These are phyloP conservation scores for Microdochium nivale DNA, from an alignment of 2,329 filamentous ascomycete genomes.

Conservation along the genomic window DNA sequence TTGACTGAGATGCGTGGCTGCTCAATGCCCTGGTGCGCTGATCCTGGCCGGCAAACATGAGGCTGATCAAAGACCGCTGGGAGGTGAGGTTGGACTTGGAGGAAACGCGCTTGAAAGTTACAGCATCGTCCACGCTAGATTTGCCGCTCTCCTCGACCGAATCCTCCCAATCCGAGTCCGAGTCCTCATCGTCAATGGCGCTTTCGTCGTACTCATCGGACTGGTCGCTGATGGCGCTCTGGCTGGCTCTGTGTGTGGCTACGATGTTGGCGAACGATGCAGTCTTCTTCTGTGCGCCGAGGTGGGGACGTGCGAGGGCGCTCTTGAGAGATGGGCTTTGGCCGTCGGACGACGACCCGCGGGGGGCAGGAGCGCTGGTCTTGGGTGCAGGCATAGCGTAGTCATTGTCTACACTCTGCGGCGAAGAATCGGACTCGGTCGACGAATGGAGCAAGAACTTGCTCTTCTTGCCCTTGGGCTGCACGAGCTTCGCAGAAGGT, in stretches of 20 bases:
- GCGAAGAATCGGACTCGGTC: constrained; percentile 70
- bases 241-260: constrained; percentile 48
- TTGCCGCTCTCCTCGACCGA: constrained; percentile 75
- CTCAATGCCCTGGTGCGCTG: constrained; percentile 63
- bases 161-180: constrained; percentile 51
- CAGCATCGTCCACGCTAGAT: constrained; percentile 71
- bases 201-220: constrained; percentile 68
- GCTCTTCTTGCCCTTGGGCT: constrained; percentile 51
- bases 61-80: constrained; percentile 78
- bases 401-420: constrained; percentile 38
- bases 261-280: constrained; percentile 76
- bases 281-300: constrained; percentile 57
- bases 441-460: constrained; percentile 69
- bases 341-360: not conserved
- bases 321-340: constrained; percentile 52
- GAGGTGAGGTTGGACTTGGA: constrained; percentile 80
- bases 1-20: constrained; percentile 56
- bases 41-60: constrained; percentile 71
- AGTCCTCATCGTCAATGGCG: constrained; percentile 68
- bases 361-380: constrained; percentile 1
- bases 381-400: constrained; percentile 20
- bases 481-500: constrained; percentile 57
- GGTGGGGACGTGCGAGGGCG: constrained; percentile 32
- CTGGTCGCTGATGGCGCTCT: constrained; percentile 48
- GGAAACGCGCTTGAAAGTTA: constrained; percentile 83